Percentiles rank a stretch among this genome's conserved stretches.
These are phyloP conservation scores for Betula pendula DNA, from an alignment of 306 rosid genomes.

Conservation along the genomic window DNA sequence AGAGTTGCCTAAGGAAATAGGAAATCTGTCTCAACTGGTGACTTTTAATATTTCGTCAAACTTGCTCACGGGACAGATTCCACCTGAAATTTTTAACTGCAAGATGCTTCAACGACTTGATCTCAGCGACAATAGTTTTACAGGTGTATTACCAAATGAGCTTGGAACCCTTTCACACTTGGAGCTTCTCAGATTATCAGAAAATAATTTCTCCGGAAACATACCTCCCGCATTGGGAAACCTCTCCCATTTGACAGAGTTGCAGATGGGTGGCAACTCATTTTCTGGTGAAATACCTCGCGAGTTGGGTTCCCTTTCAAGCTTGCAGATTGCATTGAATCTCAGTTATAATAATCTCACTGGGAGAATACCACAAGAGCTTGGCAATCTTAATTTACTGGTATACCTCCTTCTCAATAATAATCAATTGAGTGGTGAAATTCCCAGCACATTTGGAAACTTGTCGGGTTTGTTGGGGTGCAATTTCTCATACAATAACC, in stretches of 20 bases:
- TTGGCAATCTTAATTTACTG: slow-evolving; percentile 72
- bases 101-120: slow-evolving; percentile 88
- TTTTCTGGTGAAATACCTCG: slow-evolving; percentile 79
- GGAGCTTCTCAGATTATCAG: slow-evolving; percentile 82
- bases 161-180: slow-evolving; percentile 76
- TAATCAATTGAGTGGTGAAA: slow-evolving; percentile 78
- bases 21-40: slow-evolving; percentile 76
- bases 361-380: slow-evolving; percentile 69
- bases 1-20: slow-evolving; percentile 81
- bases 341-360: slow-evolving; percentile 78
- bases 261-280: slow-evolving; percentile 77
- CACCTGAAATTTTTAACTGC: slow-evolving; percentile 62
- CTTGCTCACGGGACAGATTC: slow-evolving; percentile 61
- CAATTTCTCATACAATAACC: slow-evolving; percentile 89
- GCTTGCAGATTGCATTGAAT: slow-evolving; percentile 91
- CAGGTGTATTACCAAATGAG: slow-evolving; percentile 63
- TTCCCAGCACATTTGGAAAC: slow-evolving; percentile 70
- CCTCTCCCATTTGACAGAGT: slow-evolving; percentile 73
- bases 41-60: slow-evolving; percentile 85
- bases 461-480: slow-evolving; percentile 77
- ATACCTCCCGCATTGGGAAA: slow-evolving; percentile 72
- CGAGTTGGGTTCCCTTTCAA: slow-evolving; percentile 70
- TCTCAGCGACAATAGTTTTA: slow-evolving; percentile 68
- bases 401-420: slow-evolving; percentile 74
- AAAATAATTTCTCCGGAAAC: slow-evolving; percentile 65